Evolutionary conservation across 2,329 filamentous ascomycete genomes (phyloP), one percentile per base, ranked within the genome.

Genomic region (Nemania sp.): DNA sequence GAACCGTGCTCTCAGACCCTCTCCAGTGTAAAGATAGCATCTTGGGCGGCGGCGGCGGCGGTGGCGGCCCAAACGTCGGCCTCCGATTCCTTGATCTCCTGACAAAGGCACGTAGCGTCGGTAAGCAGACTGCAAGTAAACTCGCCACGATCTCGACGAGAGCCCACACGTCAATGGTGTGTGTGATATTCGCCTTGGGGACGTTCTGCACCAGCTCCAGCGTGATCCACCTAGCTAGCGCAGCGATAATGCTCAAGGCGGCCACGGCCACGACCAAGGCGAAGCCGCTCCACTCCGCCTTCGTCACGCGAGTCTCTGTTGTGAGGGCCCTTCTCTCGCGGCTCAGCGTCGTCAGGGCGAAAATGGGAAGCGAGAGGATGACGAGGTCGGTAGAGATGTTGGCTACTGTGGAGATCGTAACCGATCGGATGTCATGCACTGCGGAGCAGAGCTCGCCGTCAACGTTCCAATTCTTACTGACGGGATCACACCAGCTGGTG

Each of bases 121-220:
- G 73, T 49, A 74, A 51, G 32, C 72, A 73, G 22, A 72, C 72
- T 11, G 73, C 72, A 22, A 73, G 67, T 41, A 74, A 20, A 27
- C 73, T 73, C 1, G 73, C 70, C 32, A 73, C 73, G 51, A 74
- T 74, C 57, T 74, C 73, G 2, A 74, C 73, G 24, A 74, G 58
- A 7, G 72, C 73, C 73, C 73, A 74, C 5, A 73, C 72, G 10
- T 74, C 73, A 15, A 74, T 74, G 3, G 72, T 73, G 29, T 73
- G 73, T 1, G 72, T 74, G 49, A 74, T 73, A 32, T 74, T 64
- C 2, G 71, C 73, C 35, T 71, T 73, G 7, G 73, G 73, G 13
- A 72, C 73, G 20, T 68, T 59, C 22, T 66, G 69, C 2, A 74
- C 72, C 3, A 71, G 47, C 49, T 69, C 20, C n/a, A 74, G 62